Evolutionary conservation across 805 yeast genomes (phyloP).

Genomic region (Saturnispora besseyi): DNA sequence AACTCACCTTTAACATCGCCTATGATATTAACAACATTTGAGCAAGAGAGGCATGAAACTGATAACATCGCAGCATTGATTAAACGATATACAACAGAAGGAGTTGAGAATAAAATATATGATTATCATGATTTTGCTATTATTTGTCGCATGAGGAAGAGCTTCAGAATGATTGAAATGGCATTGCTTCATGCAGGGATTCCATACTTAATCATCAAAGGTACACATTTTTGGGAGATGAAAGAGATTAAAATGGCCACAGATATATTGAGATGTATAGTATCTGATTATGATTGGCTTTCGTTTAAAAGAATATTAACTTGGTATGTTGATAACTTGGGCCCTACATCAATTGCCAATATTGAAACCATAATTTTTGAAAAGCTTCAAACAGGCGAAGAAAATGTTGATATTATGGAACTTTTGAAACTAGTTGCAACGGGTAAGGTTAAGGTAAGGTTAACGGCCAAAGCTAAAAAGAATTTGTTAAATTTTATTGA

Average conservation of each 20-base stretch:
- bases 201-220: constrained; percentile 63
- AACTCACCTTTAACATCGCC: constrained; percentile 35
- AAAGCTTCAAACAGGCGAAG: constrained; percentile 4
- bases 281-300: constrained; percentile 47
- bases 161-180: constrained; percentile 51
- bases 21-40: constrained; percentile 31
- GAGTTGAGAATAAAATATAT: constrained; percentile 24
- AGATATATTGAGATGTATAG: constrained; percentile 55
- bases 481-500: constrained; percentile 25
- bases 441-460: constrained; percentile 13
- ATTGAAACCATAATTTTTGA: constrained; percentile 14
- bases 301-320: constrained; percentile 52
- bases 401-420: constrained; percentile 6
- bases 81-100: constrained; percentile 12
- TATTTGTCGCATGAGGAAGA: constrained; percentile 57
- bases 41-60: constrained; percentile 43
- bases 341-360: constrained; percentile 36
- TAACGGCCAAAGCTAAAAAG: constrained; percentile 14
- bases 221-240: constrained; percentile 72
- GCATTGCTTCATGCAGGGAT: constrained; percentile 46
- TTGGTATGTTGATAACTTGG: constrained; percentile 61
- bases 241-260: constrained; percentile 56
- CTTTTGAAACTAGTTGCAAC: constrained; percentile 12
- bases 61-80: constrained; percentile 43
- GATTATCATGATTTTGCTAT: constrained; percentile 59